Percentiles rank a stretch among this genome's conserved stretches.
phyloP scores from a whole-genome alignment of 768 basidiomycete genomes.

The Hypholoma sublateritium region DNA sequence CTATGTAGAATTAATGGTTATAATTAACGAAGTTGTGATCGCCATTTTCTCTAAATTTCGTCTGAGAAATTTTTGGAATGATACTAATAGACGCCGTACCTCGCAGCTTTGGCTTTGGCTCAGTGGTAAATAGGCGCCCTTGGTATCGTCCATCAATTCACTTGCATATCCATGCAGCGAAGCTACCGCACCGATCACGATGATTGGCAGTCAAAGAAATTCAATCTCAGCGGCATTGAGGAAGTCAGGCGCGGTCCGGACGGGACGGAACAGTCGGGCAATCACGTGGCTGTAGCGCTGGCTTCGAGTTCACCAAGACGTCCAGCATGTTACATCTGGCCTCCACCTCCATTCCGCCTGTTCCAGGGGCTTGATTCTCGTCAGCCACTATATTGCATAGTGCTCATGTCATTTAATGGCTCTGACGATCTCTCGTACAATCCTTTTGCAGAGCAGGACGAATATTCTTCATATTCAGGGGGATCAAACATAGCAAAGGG shows the following conservation, averaged over 20 bases:
- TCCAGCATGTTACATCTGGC: neutral
- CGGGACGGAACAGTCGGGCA: neutral
- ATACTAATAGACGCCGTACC: too few relatives aligned
- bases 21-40: too few relatives aligned
- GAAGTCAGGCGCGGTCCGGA: neutral
- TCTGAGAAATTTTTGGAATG: too few relatives aligned
- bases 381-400: conserved; percentile 1
- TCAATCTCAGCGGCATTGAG: neutral
- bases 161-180: too few relatives aligned
- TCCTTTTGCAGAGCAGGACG: conserved; percentile 22
- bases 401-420: conserved; percentile 17
- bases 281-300: neutral
- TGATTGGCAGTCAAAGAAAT: neutral
- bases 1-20: too few relatives aligned
- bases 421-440: conserved; percentile 26
- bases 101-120: too few relatives aligned
- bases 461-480: conserved; percentile 8
- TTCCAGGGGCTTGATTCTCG: neutral
- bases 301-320: neutral
- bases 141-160: too few relatives aligned
- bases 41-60: too few relatives aligned
- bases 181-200: neutral
- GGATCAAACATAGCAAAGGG: conserved; percentile 18
- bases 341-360: neutral
- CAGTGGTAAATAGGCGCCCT: too few relatives aligned